Evolutionary conservation across 768 basidiomycete species (phyloP).

Genomic region (Leccinum uliginosum): DNA sequence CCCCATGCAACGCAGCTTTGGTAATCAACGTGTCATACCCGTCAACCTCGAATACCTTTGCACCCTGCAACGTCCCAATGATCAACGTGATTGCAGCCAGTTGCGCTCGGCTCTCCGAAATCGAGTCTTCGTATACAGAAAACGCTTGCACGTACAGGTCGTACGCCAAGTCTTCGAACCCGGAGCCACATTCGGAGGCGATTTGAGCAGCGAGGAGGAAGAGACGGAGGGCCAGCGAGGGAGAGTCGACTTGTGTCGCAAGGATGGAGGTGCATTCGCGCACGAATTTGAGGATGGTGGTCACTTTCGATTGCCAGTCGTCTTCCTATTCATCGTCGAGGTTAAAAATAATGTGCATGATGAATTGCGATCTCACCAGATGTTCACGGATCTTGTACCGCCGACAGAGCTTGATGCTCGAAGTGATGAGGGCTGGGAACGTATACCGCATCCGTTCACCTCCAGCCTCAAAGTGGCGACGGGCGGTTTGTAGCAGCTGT

Average conservation of each 20-base stretch:
- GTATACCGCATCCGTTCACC: slow-evolving; percentile 96
- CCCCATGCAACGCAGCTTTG: slow-evolving; percentile 91
- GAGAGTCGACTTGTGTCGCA: slow-evolving; percentile 88
- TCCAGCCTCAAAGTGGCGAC: slow-evolving; percentile 85
- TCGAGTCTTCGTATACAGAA: slow-evolving; percentile 95
- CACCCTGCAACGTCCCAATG: slow-evolving; percentile 84
- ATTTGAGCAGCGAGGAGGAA: slow-evolving; percentile 96
- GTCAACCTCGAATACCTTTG: slow-evolving; percentile 88
- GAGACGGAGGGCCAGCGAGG: slow-evolving; percentile 86
- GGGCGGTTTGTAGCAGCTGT: slow-evolving; percentile 86
- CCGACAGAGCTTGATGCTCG: slow-evolving; percentile 87
- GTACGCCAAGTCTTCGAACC: slow-evolving; percentile 93
- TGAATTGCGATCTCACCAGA: slow-evolving; percentile 35
- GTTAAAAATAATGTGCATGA: not conserved
- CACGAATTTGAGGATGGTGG: slow-evolving; percentile 89
- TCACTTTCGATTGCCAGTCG: slow-evolving; percentile 83
- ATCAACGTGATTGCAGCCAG: slow-evolving; percentile 96
- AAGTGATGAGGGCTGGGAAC: slow-evolving; percentile 37
- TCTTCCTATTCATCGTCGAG: slow-evolving; percentile 51
- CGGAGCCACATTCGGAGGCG: slow-evolving; percentile 89
- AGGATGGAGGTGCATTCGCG: slow-evolving; percentile 92
- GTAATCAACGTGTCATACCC: slow-evolving; percentile 98
- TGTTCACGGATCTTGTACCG: slow-evolving; percentile 79
- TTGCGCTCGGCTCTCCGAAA: slow-evolving; percentile 93
- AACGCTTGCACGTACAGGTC: slow-evolving; percentile 98